Conservation (phyloP, 1,284 basidiomycete species). For the Takashimella koratensis region DNA sequence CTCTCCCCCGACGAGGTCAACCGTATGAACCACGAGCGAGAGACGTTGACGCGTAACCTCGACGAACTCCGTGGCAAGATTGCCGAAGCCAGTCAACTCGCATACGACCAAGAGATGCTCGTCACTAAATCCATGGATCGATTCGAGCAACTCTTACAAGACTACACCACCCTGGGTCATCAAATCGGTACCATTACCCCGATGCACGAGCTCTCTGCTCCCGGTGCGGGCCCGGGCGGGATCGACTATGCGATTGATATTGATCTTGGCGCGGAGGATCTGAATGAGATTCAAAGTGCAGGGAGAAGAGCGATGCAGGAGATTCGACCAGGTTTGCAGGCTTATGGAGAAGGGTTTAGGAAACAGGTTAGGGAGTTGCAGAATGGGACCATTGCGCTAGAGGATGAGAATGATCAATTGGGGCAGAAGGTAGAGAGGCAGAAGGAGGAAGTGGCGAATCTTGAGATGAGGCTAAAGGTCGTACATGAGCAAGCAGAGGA, state of each 20-base stretch:
- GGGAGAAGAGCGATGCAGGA: slow-evolving; percentile 64
- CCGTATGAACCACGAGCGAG: slow-evolving; percentile 80
- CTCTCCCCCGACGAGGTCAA: slow-evolving; percentile 77
- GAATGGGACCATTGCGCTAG: slow-evolving; percentile 67
- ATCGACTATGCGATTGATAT: slow-evolving; percentile 69
- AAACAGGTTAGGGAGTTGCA: slow-evolving; percentile 64
- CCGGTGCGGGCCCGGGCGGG: slow-evolving; percentile 54
- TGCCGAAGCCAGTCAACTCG: slow-evolving; percentile 62
- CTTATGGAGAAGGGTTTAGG: slow-evolving; percentile 65
- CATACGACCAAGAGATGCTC: slow-evolving; percentile 71
- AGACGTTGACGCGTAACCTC: slow-evolving; percentile 62
- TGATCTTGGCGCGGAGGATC: slow-evolving; percentile 66
- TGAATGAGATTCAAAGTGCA: slow-evolving; percentile 58
- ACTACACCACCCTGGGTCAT: slow-evolving; percentile 66
- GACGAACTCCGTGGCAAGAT: slow-evolving; percentile 72
- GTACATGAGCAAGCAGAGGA: slow-evolving; percentile 67
- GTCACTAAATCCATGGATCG: slow-evolving; percentile 70
- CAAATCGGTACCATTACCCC: slow-evolving; percentile 63
- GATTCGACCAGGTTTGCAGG: slow-evolving; percentile 67
- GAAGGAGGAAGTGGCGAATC: slow-evolving; percentile 64
- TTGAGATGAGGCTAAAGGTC: slow-evolving; percentile 54
- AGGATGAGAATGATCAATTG: slow-evolving; percentile 71
- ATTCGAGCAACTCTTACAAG: slow-evolving; percentile 71
- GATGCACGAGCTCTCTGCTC: slow-evolving; percentile 2
- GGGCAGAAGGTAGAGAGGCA: slow-evolving; percentile 38